Percentiles rank a stretch among this genome's conserved stretches.
Conservation (phyloP, 805 yeast genomes). For the Saccharomyces eubayanus region DNA sequence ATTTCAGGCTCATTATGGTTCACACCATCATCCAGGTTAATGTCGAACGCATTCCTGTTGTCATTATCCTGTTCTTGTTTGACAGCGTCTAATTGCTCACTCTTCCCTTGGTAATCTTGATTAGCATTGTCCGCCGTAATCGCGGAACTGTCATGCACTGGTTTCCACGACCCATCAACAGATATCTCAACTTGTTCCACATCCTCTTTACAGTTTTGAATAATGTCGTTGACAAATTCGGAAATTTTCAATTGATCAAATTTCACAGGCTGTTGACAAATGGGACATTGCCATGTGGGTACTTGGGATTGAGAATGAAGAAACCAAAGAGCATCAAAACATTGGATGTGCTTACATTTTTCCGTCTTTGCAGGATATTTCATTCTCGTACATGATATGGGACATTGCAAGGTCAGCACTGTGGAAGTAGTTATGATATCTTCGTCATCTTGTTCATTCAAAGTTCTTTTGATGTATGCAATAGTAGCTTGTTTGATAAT, state of each 20-base stretch:
- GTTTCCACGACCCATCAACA: conserved; percentile 68
- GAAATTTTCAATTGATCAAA: conserved; percentile 59
- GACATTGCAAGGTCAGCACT: conserved; percentile 64
- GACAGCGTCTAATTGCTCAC: conserved; percentile 1
- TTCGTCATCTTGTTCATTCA: conserved; percentile 52
- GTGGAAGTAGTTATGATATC: conserved; percentile 63
- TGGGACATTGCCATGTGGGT: conserved; percentile 84
- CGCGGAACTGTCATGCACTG: conserved; percentile 19
- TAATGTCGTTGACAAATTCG: conserved; percentile 60
- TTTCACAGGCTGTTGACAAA: conserved; percentile 51
- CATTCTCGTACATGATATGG: conserved; percentile 66
- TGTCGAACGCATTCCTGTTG: neutral
- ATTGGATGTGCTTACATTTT: conserved; percentile 74
- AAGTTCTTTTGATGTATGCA: conserved; percentile 34
- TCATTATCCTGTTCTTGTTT: neutral
- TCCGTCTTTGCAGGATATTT: conserved; percentile 61
- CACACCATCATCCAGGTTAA: neutral
- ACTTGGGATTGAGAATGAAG: conserved; percentile 68
- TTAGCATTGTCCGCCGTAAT: neutral
- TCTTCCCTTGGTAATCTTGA: conserved; percentile 7
- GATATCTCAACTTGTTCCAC: conserved; percentile 60
- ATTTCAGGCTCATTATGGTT: neutral
- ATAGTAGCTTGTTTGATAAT: conserved; percentile 46
- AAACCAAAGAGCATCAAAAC: conserved; percentile 76
- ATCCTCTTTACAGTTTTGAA: conserved; percentile 44